Evolutionary conservation across 305 asterid genomes (phyloP).

Genomic region (Fraxinus sp.): DNA sequence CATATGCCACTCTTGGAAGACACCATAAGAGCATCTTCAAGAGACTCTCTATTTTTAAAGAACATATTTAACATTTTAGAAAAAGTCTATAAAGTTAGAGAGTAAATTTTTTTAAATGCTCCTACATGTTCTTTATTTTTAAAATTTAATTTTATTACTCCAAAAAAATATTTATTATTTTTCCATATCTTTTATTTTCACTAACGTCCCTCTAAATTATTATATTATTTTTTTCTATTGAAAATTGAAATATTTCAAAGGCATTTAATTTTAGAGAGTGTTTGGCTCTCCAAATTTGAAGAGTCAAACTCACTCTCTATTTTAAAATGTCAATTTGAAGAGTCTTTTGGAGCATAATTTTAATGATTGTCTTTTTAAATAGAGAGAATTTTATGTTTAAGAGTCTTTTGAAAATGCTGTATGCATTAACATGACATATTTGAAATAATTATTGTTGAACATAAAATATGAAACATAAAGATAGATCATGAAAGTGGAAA

Average conservation of each 20-base stretch:
- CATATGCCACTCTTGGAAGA: slow-evolving; percentile 1
- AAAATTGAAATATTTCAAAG: not conserved
- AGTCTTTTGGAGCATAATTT: not conserved
- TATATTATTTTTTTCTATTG: not conserved
- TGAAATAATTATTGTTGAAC: not conserved
- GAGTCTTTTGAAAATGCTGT: not conserved
- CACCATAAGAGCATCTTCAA: not conserved
- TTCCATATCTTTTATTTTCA: no score
- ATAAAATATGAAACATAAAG: slow-evolving; percentile 4
- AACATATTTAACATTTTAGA: not conserved
- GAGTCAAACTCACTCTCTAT: not conserved
- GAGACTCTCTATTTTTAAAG: not conserved
- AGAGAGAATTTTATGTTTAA: not conserved
- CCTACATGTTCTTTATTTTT: not conserved
- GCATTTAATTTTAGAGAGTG: not conserved
- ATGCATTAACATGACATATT: not conserved
- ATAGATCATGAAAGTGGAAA: not conserved
- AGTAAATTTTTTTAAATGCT: not conserved
- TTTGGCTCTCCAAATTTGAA: not conserved
- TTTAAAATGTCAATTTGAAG: not conserved
- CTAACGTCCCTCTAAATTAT: not conserved
- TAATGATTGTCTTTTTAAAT: not conserved
- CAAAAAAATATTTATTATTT: not conserved
- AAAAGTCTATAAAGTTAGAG: not conserved
- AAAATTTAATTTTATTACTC: not conserved